These are phyloP conservation scores for Solanum tarijense DNA, from an alignment of 257 asterid genomes.

Conservation along the genomic window DNA sequence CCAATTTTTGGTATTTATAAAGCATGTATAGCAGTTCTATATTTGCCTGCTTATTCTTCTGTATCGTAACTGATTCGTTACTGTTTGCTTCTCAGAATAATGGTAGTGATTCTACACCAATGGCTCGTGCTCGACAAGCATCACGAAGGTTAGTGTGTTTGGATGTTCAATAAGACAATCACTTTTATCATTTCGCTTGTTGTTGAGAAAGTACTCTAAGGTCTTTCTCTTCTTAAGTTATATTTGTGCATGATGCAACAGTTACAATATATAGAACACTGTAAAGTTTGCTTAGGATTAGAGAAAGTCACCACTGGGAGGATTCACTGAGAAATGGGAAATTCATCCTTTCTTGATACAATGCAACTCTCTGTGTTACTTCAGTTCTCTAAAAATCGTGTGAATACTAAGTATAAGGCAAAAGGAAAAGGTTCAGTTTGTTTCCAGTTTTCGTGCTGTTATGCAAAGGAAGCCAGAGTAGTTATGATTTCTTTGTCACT, in stretches of 20 bases:
- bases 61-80: background rate
- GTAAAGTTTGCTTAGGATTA: background rate
- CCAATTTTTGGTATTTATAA: background rate
- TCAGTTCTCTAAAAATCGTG: background rate
- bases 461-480: background rate
- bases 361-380: background rate
- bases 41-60: background rate
- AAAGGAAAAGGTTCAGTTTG: background rate
- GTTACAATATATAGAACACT: background rate
- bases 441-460: background rate
- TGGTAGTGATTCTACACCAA: slow-evolving; percentile 27
- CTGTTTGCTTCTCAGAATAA: slow-evolving; percentile 27
- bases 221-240: background rate
- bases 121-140: slow-evolving; percentile 46
- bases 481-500: background rate
- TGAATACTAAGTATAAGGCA: background rate
- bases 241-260: background rate
- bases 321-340: background rate
- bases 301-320: background rate
- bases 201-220: background rate
- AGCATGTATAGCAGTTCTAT: background rate
- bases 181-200: background rate
- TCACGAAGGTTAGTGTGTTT: slow-evolving; percentile 50
- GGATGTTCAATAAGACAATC: background rate
- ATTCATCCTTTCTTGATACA: background rate